phyloP scores from a whole-genome alignment of 202 grass and related monocot genomes.

The Eragrostis tef region DNA sequence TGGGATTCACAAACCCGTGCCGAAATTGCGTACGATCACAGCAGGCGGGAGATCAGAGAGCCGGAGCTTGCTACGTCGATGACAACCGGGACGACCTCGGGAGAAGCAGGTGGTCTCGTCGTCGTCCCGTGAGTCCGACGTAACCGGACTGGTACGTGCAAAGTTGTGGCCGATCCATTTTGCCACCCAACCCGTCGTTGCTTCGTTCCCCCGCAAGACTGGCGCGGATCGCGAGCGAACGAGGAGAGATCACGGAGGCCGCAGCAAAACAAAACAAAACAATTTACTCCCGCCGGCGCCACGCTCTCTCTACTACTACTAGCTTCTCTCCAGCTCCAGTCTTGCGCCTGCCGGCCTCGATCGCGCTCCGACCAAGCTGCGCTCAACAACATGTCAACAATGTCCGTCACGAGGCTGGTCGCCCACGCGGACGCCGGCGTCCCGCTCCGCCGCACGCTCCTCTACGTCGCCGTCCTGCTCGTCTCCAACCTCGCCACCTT shows the following conservation, averaged over 20 bases:
- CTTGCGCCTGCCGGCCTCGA: too few species aligned
- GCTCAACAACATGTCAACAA: too few species aligned
- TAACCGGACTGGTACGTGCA: background rate
- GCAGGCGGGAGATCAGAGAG: background rate
- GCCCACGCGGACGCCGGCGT: background rate
- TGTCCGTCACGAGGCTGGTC: conserved; percentile 9
- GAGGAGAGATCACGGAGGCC: background rate
- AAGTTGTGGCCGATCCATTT: background rate
- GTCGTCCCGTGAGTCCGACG: background rate
- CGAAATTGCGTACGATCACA: background rate
- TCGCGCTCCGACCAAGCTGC: too few species aligned
- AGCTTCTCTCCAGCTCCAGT: too few species aligned
- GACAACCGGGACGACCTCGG: background rate
- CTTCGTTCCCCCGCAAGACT: background rate
- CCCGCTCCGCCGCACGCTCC: background rate
- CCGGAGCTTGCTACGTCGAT: background rate
- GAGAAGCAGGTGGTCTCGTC: background rate
- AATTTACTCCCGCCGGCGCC: too few species aligned
- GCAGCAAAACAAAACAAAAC: too few species aligned
- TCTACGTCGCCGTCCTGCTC: background rate
- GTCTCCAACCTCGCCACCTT: conserved; percentile 38
- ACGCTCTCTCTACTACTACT: too few species aligned
- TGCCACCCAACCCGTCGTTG: background rate
- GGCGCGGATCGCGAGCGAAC: background rate
- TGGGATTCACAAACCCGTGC: background rate